These are phyloP conservation scores for Naematelia aurantialba DNA, from an alignment of 768 basidiomycete genomes.

Conservation along the genomic window DNA sequence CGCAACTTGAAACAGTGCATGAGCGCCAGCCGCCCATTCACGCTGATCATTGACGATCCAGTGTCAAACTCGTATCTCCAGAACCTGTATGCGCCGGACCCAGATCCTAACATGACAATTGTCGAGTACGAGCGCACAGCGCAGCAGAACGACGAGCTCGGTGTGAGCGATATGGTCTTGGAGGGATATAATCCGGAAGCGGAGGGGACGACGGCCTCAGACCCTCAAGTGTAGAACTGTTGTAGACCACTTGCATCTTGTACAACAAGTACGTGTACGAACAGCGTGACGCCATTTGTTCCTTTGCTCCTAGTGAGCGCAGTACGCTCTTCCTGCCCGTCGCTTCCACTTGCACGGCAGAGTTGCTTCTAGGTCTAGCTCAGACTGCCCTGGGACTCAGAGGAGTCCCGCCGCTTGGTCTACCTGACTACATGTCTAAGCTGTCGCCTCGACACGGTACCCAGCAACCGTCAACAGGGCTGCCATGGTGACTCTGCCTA, in stretches of 20 bases:
- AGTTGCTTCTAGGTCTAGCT: too few species aligned
- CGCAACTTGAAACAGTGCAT: conserved; percentile 59
- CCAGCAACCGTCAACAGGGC: conserved; percentile 66
- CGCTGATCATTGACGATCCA: conserved; percentile 90
- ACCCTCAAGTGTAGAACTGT: conserved; percentile 3
- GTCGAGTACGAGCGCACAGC: conserved; percentile 77
- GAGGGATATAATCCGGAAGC: conserved; percentile 46
- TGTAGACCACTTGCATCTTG: conserved; percentile 3
- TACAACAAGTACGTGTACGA: neutral
- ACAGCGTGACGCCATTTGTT: too few species aligned
- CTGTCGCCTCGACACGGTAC: conserved; percentile 50
- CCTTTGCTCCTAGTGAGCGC: too few species aligned
- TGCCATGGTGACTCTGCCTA: conserved; percentile 83
- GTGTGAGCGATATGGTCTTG: conserved; percentile 57
- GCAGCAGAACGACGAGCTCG: conserved; percentile 92
- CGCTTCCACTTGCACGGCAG: neutral
- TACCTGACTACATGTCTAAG: too few species aligned
- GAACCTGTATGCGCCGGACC: conserved; percentile 94
- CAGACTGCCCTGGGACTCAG: neutral
- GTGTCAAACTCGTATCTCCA: conserved; percentile 93
- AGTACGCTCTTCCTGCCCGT: too few species aligned
- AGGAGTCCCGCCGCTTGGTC: too few species aligned
- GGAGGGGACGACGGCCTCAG: conserved; percentile 12
- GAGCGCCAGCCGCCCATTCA: conserved; percentile 73
- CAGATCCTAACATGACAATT: conserved; percentile 86